Evolutionary conservation across 2,329 filamentous ascomycete genomes (phyloP), one percentile per base, ranked within the genome.

Genomic region (Hortaea werneckii): DNA sequence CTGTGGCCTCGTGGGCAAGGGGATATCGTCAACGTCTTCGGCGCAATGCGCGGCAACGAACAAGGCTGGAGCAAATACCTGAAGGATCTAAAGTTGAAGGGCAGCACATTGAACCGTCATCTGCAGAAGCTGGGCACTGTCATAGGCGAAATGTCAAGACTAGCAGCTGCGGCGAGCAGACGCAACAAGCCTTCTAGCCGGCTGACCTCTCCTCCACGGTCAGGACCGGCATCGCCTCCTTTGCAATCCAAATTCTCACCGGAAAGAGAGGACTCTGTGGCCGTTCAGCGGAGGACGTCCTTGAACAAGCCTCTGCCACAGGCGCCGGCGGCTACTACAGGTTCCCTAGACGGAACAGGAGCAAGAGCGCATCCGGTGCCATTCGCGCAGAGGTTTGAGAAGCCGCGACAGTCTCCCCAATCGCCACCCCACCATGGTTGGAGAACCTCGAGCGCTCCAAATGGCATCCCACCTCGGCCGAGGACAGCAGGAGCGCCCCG

Each of bases 1-100:
- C 41, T 77, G 4, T 72, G 75, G 53, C 79, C 78, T 63, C 75
- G 79, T 46, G 67, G 74, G 43, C 69, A 75, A 11, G 65, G 69
- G 27, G 79, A 83, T 41, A 77, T 85, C 20, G 73, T 76, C 32
- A 81, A 85, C 40, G 87, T 95, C 13, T 92, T 85, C 56, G 78
- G 82, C 37, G 87, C 89, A 34, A 96, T 96, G 89, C 83, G 85
- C 58, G 86, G 87, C 30, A 96, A 96, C 56, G 83, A 88, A 6
- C 85, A 94, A 52, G 88, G 89, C 38, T 96, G 90, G 90, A 79
- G 82, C 47, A 80, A 82, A 46, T 87, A 87, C 5, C 82, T 95
- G 58, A 75, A 80, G 44, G 83, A 83, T 45, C 73, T 95, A 48
- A 82, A 87, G 60, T 76, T 77, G 20, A 87, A 83, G 59, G 82